phyloP scores from a whole-genome alignment of 1,284 basidiomycete species.

The Ustilago curta region DNA sequence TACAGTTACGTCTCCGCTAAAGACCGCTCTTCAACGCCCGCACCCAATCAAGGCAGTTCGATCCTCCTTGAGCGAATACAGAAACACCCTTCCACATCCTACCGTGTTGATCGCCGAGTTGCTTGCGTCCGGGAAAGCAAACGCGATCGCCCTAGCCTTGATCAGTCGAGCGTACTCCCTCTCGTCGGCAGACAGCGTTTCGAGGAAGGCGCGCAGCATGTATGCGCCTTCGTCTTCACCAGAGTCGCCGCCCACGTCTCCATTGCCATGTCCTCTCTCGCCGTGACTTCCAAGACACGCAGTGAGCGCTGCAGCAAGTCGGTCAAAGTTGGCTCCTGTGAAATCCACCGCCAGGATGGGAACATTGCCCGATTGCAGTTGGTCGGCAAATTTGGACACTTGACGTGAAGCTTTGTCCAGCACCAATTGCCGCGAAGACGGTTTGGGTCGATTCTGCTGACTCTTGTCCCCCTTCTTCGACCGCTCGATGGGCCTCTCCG shows the following conservation, averaged over 20 bases:
- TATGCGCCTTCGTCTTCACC: slow-evolving; percentile 42
- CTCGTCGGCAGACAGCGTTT: slow-evolving; percentile 56
- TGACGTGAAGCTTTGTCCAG: slow-evolving; percentile 60
- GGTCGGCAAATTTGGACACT: slow-evolving; percentile 50
- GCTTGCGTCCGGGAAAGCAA: slow-evolving; percentile 43
- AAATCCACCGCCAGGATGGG: slow-evolving; percentile 65
- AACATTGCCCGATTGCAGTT: slow-evolving; percentile 51
- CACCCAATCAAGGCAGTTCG: slow-evolving; percentile 48
- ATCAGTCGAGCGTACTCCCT: slow-evolving; percentile 57
- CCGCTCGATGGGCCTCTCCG: slow-evolving; percentile 49
- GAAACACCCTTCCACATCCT: slow-evolving; percentile 44
- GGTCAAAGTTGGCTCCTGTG: slow-evolving; percentile 46
- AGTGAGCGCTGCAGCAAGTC: slow-evolving; percentile 44
- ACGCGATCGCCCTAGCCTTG: slow-evolving; percentile 34
- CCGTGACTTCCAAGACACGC: slow-evolving; percentile 48
- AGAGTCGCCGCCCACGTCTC: slow-evolving; percentile 5
- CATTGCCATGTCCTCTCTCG: slow-evolving; percentile 6
- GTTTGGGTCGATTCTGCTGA: slow-evolving; percentile 54
- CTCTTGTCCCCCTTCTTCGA: slow-evolving; percentile 52
- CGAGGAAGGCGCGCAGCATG: slow-evolving; percentile 53
- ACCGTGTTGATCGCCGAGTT: slow-evolving; percentile 27
- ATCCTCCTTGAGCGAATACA: slow-evolving; percentile 57
- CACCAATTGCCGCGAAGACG: slow-evolving; percentile 48
- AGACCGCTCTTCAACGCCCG: slow-evolving; percentile 15
- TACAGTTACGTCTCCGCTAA: neutral